Conservation (phyloP, 495 filamentous ascomycete species). For the Penicillium paradoxum region DNA sequence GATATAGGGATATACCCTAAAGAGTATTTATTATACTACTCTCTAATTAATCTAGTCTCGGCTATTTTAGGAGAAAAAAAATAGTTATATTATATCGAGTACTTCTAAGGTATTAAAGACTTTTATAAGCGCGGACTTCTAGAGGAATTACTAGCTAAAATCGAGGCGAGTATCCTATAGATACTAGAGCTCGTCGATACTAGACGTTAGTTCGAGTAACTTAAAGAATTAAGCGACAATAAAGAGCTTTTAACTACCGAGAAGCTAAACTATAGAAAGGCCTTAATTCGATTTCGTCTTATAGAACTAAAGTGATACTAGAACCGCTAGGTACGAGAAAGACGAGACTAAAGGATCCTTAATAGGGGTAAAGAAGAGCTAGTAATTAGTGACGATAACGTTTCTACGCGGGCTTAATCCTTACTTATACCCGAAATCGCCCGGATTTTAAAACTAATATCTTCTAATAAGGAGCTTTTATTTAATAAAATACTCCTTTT, state of each 20-base stretch:
- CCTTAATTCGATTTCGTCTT: conserved; percentile 9
- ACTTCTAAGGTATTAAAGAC: conserved; percentile 15
- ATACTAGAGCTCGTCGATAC: conserved; percentile 11
- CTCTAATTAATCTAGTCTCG: conserved; percentile 15
- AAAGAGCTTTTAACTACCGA: conserved; percentile 7
- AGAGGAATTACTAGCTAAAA: conserved; percentile 12
- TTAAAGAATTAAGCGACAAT: conserved; percentile 2
- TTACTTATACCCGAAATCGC: conserved; percentile 18
- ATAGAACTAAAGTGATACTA: conserved; percentile 15
- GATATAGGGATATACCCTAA: conserved; percentile 15
- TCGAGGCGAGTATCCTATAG: conserved; percentile 15
- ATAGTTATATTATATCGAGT: conserved; percentile 18
- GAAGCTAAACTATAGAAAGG: conserved; percentile 13
- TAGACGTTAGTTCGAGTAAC: conserved; percentile 8
- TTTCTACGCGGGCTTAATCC: conserved; percentile 13
- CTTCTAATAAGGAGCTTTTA: conserved; percentile 17
- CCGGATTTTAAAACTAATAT: conserved; percentile 15
- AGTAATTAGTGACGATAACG: conserved; percentile 4
- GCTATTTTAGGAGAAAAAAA: conserved; percentile 20
- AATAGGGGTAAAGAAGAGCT: conserved; percentile 15
- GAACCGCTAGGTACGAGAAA: conserved; percentile 15
- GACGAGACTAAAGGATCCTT: conserved; percentile 15
- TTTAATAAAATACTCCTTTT: conserved; percentile 21
- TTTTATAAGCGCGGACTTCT: conserved; percentile 18
- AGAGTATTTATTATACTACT: conserved; percentile 18